These are phyloP conservation scores for Onygenales sp. DNA, from an alignment of 2,329 filamentous ascomycete species.

Conservation along the genomic window DNA sequence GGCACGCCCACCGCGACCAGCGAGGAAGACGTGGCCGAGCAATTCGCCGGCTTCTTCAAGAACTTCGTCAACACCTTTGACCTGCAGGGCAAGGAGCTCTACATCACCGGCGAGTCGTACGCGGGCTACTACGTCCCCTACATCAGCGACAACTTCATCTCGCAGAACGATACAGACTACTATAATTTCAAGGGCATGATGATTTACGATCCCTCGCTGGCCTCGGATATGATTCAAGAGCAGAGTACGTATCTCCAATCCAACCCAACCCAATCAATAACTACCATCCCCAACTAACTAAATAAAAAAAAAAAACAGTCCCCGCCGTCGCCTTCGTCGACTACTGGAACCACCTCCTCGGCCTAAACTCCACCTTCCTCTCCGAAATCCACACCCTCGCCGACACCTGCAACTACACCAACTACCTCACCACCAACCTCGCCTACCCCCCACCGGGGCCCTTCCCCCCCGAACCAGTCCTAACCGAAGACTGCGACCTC, in stretches of 20 bases:
- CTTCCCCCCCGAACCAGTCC: slow-evolving; percentile 44
- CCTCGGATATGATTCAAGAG: slow-evolving; percentile 41
- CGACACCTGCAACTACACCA: slow-evolving; percentile 37
- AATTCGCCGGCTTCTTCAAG: slow-evolving; percentile 71
- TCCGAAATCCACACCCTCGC: slow-evolving; percentile 31
- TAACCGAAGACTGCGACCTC: slow-evolving; percentile 45
- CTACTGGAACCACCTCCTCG: slow-evolving; percentile 33
- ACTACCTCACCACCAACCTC: slow-evolving; percentile 42
- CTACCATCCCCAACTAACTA: background rate
- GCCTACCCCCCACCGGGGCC: slow-evolving; percentile 58
- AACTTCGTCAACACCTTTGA: slow-evolving; percentile 65
- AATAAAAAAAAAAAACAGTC: slow-evolving; percentile 15
- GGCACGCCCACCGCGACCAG: slow-evolving; percentile 55
- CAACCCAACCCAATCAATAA: background rate
- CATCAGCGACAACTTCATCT: slow-evolving; percentile 63
- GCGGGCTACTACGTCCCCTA: slow-evolving; percentile 62
- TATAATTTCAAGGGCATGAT: slow-evolving; percentile 60
- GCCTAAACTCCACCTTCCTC: slow-evolving; percentile 36
- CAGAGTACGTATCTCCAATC: slow-evolving; percentile 28
- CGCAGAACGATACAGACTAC: slow-evolving; percentile 55
- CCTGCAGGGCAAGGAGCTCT: slow-evolving; percentile 60
- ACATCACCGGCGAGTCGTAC: slow-evolving; percentile 64
- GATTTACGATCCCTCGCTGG: slow-evolving; percentile 62
- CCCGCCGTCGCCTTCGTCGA: slow-evolving; percentile 33
- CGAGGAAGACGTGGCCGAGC: slow-evolving; percentile 57